These are phyloP conservation scores for Aschersonia sp. DNA, from an alignment of 2,329 filamentous ascomycete species.

Conservation along the genomic window DNA sequence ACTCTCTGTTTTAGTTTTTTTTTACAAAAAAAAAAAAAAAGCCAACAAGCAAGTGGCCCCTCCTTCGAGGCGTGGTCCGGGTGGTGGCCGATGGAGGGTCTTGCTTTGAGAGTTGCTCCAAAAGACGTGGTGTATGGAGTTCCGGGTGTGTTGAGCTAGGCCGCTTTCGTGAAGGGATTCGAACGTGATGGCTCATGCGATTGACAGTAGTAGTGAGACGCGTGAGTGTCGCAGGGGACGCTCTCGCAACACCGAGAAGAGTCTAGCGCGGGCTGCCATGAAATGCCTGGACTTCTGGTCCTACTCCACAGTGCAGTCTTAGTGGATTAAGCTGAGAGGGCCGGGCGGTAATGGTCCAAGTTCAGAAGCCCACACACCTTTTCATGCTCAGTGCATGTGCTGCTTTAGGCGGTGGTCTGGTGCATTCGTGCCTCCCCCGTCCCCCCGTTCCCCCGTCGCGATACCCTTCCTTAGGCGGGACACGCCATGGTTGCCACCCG, in stretches of 20 bases:
- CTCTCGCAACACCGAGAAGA: slow-evolving; percentile 14
- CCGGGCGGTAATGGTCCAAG: slow-evolving; percentile 12
- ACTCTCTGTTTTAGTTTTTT: no score
- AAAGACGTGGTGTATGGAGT: not conserved
- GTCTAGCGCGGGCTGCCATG: slow-evolving; percentile 11
- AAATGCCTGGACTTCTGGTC: not conserved
- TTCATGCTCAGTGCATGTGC: no score
- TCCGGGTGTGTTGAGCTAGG: not conserved
- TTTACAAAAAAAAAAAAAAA: no score
- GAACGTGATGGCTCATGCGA: slow-evolving; percentile 2
- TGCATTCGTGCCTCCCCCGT: no score
- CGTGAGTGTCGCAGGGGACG: slow-evolving; percentile 9
- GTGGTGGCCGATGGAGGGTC: not conserved
- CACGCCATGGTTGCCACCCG: no score
- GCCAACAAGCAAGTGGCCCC: no score
- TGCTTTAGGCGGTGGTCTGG: no score
- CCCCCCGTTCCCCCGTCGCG: no score
- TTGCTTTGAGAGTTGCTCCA: no score
- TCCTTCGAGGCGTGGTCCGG: not conserved
- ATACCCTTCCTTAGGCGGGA: no score
- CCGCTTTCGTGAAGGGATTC: no score
- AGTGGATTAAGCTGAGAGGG: not conserved
- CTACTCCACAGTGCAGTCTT: not conserved
- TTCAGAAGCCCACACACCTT: slow-evolving; percentile 3
- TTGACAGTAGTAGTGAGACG: slow-evolving; percentile 10